These are phyloP conservation scores for Boletus tylopilopsis DNA, from an alignment of 768 basidiomycete species.

Conservation along the genomic window DNA sequence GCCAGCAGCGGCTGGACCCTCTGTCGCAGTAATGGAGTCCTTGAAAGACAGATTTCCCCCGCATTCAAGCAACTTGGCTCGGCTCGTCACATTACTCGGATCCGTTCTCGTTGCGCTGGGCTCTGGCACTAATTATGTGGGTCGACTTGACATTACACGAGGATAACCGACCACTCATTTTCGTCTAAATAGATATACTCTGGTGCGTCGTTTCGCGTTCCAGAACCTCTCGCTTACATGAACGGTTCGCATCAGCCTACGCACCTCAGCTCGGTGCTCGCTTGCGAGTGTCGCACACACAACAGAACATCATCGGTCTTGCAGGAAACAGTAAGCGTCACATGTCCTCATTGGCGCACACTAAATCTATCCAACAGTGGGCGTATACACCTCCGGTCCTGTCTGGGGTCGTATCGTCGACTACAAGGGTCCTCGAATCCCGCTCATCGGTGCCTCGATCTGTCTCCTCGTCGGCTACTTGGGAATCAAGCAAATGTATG, in stretches of 20 bases:
- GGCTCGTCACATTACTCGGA: constrained; percentile 47
- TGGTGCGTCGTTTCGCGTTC: constrained; percentile 13
- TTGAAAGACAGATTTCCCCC: constrained; percentile 10
- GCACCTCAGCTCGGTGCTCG: constrained; percentile 82
- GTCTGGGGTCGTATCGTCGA: constrained; percentile 81
- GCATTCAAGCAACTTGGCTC: constrained; percentile 28
- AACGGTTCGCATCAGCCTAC: constrained; percentile 52
- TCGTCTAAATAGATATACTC: constrained; percentile 25
- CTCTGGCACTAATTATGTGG: constrained; percentile 74
- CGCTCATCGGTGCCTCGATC: constrained; percentile 55
- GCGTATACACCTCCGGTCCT: constrained; percentile 74
- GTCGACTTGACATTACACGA: constrained; percentile 22
- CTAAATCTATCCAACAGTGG: constrained; percentile 43
- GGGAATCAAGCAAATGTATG: constrained; percentile 67
- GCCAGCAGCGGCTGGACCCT: neutral
- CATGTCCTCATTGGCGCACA: neutral
- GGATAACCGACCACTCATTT: neutral
- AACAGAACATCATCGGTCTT: constrained; percentile 77
- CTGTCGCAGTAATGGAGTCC: constrained; percentile 7
- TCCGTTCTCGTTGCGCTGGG: constrained; percentile 59
- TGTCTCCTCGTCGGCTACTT: constrained; percentile 68
- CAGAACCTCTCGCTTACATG: neutral
- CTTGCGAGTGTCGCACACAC: constrained; percentile 72
- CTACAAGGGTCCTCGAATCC: constrained; percentile 62
- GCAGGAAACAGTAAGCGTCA: constrained; percentile 62